Evolutionary conservation across 2,329 filamentous ascomycete species (phyloP).

Genomic region (Monosporascus ibericus): DNA sequence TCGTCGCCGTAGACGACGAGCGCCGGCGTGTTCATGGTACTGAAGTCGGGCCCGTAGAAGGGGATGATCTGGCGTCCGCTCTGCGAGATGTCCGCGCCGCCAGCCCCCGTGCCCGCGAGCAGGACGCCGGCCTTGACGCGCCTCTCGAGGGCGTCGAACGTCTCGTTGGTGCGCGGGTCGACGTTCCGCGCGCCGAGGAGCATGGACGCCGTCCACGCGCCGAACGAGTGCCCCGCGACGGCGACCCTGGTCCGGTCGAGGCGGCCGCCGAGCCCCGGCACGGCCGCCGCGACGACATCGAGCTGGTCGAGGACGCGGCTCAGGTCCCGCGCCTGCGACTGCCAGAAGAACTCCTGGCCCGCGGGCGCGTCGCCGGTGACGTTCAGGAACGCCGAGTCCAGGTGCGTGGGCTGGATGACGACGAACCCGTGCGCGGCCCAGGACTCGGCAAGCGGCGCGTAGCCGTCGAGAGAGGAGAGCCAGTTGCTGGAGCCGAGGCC

Average conservation of each 20-base stretch:
- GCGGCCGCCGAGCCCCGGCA: slow-evolving; percentile 27
- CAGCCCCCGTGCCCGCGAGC: slow-evolving; percentile 26
- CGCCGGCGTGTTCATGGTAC: slow-evolving; percentile 27
- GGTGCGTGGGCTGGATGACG: slow-evolving; percentile 36
- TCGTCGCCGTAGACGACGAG: slow-evolving; percentile 34
- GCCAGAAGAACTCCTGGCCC: slow-evolving; percentile 25
- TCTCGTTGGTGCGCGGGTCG: slow-evolving; percentile 22
- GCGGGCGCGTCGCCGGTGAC: slow-evolving; percentile 10
- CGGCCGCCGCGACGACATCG: slow-evolving; percentile 27
- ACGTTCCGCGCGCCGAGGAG: slow-evolving; percentile 30
- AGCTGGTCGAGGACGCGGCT: slow-evolving; percentile 30
- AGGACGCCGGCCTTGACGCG: slow-evolving; percentile 33
- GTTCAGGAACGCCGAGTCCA: slow-evolving; percentile 28
- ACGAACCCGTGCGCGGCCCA: slow-evolving; percentile 36
- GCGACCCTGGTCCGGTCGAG: slow-evolving; percentile 29
- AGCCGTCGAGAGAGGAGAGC: slow-evolving; percentile 36
- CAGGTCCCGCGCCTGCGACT: slow-evolving; percentile 30
- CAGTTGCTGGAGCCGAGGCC: slow-evolving; percentile 32
- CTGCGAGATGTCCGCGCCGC: slow-evolving; percentile 23
- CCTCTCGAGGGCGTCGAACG: slow-evolving; percentile 16
- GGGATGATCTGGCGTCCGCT: slow-evolving; percentile 22
- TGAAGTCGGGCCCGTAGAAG: slow-evolving; percentile 28
- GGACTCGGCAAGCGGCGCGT: slow-evolving; percentile 34
- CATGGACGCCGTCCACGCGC: slow-evolving; percentile 26
- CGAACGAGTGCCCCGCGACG: slow-evolving; percentile 34